These are phyloP conservation scores for Alternaria metachromatica DNA, from an alignment of 2,329 filamentous ascomycete species.

Conservation along the genomic window DNA sequence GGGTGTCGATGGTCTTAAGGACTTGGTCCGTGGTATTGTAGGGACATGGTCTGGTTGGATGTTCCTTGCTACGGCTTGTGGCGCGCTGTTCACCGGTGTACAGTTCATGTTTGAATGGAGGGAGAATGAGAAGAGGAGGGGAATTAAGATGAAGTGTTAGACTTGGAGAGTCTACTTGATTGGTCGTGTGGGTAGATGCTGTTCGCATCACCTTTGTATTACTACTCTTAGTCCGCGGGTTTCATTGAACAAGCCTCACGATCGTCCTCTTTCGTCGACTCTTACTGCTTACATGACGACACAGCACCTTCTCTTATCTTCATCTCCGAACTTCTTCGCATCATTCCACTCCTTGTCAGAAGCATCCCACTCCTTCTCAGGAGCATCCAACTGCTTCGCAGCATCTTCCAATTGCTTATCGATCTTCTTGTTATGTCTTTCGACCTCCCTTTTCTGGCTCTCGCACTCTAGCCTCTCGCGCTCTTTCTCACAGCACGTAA, in stretches of 20 bases:
- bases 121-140: constrained; percentile 81
- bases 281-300: neutral
- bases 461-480: neutral
- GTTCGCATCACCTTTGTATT: neutral
- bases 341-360: neutral
- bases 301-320: neutral
- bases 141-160: constrained; percentile 83
- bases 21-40: constrained; percentile 76
- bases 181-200: neutral
- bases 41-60: constrained; percentile 75
- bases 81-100: constrained; percentile 79
- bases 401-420: neutral
- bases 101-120: constrained; percentile 98
- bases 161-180: neutral
- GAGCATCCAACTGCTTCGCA: neutral
- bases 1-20: constrained; percentile 84
- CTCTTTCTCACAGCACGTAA: neutral
- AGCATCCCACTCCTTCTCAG: neutral
- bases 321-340: neutral
- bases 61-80: constrained; percentile 75
- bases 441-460: neutral
- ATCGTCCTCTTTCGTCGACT: neutral
- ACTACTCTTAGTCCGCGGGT: neutral
- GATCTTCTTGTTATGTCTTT: neutral
- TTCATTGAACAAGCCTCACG: too few relatives aligned